A percentile compares a stretch with the other conserved stretches of the same genome.
These are phyloP conservation scores for Brasilioporus rufonigricans DNA, from an alignment of 768 basidiomycete genomes.

Conservation along the genomic window DNA sequence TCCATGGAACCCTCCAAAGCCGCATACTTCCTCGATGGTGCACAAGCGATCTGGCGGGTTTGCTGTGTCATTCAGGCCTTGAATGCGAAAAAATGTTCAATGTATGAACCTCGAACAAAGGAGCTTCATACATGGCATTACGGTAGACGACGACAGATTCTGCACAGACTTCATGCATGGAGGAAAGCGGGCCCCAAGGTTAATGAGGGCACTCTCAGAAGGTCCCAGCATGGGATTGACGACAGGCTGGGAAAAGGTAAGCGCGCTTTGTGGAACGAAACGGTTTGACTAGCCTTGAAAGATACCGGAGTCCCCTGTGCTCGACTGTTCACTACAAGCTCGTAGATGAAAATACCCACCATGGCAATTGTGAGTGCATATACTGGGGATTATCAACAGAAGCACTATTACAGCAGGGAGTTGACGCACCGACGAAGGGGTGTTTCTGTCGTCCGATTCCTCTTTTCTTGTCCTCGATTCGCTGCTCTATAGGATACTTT, in stretches of 20 bases:
- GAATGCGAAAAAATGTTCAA: conserved; percentile 6
- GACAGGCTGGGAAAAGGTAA: conserved; percentile 50
- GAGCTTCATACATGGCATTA: conserved; percentile 54
- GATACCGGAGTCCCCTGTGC: conserved; percentile 84
- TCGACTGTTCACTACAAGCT: conserved; percentile 71
- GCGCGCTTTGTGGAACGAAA: background rate
- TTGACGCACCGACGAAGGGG: conserved; percentile 67
- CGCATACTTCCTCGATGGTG: conserved; percentile 79
- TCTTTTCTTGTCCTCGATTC: conserved; percentile 84
- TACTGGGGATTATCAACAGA: conserved; percentile 36
- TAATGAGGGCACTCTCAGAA: conserved; percentile 76
- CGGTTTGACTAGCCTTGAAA: conserved; percentile 58
- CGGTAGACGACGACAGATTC: conserved; percentile 50
- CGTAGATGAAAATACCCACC: conserved; percentile 78
- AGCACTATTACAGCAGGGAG: background rate
- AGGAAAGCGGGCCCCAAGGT: conserved; percentile 88
- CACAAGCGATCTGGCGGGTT: conserved; percentile 73
- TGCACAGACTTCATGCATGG: conserved; percentile 83
- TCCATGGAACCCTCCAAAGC: conserved; percentile 70
- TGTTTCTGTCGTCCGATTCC: conserved; percentile 81
- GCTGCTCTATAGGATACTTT: conserved; percentile 67
- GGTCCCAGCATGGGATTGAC: conserved; percentile 94
- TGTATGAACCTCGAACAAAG: conserved; percentile 2
- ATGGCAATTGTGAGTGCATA: conserved; percentile 66
- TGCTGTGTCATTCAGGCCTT: conserved; percentile 81